Evolutionary conservation across 2,329 filamentous ascomycete species (phyloP), one percentile per base, ranked within the genome.

Genomic region (Ophiostoma himal-ulmi): DNA sequence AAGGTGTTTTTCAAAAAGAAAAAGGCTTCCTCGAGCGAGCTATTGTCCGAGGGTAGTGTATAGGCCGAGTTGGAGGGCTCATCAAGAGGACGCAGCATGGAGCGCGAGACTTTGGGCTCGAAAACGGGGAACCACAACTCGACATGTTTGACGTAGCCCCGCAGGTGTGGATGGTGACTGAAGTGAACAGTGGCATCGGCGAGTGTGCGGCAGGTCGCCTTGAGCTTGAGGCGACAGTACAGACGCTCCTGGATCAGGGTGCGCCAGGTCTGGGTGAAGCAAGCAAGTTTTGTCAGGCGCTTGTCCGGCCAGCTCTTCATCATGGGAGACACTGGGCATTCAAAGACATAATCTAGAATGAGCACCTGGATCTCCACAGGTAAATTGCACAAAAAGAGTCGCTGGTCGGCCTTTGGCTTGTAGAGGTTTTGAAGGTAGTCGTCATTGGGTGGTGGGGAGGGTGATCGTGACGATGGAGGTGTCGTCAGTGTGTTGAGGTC

Each of bases 81-180:
- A 71, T 86, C 84, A 57, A 82, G 81, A 1, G 81, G 81, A 20
- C 82, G 81, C 26, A 81, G 74, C 4, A 81, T 79, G 57, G 80
- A 75, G 5, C 83, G 79, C 11, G 81, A 79, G 71, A 82, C 81
- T 70, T 83, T 84, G 26, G 85, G 86, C 74, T 89, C 85, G 75
- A 90, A 93, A 57, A 92, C 89, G 3, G 91, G 90, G 73, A 93
- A 91, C 89, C 90, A 93, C 60, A 92, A 83, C 78, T 93, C 90
- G 71, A 92, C 85, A 75, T 93, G 90, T 74, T 88, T 88, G 72
- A 93, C 87, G 74, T 91, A 87, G 10, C 79, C 75, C 26, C 85
- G 83, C 6, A 93, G 83, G 75, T 91, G 86, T 37, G 83, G 81
- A 71, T 88, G 83, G 11, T 78, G 74, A 20, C 80, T 78, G 74